Base-by-base conservation (phyloP, 805 yeast genomes). In the Suhomyces sp. region DNA sequence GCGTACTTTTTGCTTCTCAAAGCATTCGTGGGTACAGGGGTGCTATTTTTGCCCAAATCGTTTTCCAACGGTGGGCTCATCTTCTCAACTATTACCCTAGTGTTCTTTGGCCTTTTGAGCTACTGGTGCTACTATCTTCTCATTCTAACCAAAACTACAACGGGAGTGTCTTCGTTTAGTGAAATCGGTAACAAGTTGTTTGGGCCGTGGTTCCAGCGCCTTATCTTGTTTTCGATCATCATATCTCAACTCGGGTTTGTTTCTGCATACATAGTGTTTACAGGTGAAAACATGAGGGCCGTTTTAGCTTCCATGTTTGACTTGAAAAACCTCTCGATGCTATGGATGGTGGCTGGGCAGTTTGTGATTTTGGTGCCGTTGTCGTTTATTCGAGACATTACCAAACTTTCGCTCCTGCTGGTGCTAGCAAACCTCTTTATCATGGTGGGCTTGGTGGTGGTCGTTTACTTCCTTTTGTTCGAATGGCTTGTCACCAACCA, bases 21-120 rank as follows among this genome's bases (percentile, higher is more conserved):
- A 69, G 86, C 90, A 1, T 87, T 87, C 63, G 82, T 87, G 2
- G 93, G 93, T 2, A 87, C 93, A 0, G 93, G 93, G 5, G 85
- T 87, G 2, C 67, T 87, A 29, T 87, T 87, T 57, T 67, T 87
- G 24, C 91, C 92, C 2, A 81, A 77, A 53, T 91, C 87, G 0
- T 86, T 86, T 63, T 71, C 80, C 47, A 86, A 86, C 65, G 93
- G 96, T 52, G 96, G 96, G 0, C 66, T 88, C 36, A 7, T 74
- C 2, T 86, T 88, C 60, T 85, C 88, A 35, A 67, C 79, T 5
- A 46, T 68, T 1, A 76, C 82, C 54, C 69, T 88, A 38, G 42
- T 78, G 1, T 73, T 83, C 50, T 88, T 87, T 69, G 92, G 92
- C 0, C 23, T 81, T 2, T 78, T 88, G 54, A 88, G 94, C 0